Conservation (phyloP, 805 yeast species). For the Lachancea lanzarotensis region DNA sequence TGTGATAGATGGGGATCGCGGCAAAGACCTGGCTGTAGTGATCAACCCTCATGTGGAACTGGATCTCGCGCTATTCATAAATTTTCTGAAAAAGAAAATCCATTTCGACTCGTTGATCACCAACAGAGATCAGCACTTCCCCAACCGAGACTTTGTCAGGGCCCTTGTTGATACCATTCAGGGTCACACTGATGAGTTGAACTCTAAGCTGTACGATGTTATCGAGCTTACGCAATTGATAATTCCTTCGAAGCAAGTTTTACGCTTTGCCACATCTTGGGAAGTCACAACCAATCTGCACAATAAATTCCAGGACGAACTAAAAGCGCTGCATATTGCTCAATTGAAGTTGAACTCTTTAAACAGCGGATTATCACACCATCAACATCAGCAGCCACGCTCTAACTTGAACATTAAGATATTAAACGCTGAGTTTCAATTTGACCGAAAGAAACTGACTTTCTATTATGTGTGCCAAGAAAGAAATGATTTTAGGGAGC, state of each 20-base stretch:
- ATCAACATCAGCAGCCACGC: conserved; percentile 24
- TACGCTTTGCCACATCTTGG: conserved; percentile 68
- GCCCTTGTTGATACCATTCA: conserved; percentile 22
- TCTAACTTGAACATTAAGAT: conserved; percentile 47
- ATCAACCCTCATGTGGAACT: conserved; percentile 57
- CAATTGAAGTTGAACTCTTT: conserved; percentile 42
- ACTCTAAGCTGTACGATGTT: conserved; percentile 34
- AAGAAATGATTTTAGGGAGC: conserved; percentile 65
- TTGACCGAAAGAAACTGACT: conserved; percentile 70
- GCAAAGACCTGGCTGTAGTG: conserved; percentile 70
- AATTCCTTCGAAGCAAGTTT: conserved; percentile 70
- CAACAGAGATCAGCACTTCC: conserved; percentile 27
- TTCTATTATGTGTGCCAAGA: conserved; percentile 61
- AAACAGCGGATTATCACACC: conserved; percentile 16
- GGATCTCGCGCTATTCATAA: conserved; percentile 62
- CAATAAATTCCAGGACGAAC: conserved; percentile 62
- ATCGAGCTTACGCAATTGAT: conserved; percentile 46
- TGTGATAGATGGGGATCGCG: conserved; percentile 78
- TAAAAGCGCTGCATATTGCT: conserved; percentile 63
- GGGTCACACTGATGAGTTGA: conserved; percentile 22
- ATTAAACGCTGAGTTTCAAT: conserved; percentile 74
- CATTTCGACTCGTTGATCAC: conserved; percentile 40
- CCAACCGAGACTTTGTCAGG: conserved; percentile 23
- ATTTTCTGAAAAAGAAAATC: conserved; percentile 66
- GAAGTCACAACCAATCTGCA: conserved; percentile 54